Conservation (phyloP, 176 grass and related monocot species). For the Typha latifolia region DNA sequence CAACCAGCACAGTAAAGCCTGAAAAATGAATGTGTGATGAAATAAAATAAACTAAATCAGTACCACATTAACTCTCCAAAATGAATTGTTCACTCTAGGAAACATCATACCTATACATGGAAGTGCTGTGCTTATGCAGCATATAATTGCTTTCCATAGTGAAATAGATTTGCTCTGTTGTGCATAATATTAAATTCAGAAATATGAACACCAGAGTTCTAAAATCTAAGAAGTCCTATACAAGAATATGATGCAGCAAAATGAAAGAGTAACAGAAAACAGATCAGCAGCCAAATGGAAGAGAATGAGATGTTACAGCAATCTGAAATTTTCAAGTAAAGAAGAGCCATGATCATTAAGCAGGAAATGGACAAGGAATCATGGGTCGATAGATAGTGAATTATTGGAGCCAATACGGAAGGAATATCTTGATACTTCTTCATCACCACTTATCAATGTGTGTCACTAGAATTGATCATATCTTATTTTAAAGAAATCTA, state of each 20-base stretch:
- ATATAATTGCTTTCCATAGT: constrained; percentile 63
- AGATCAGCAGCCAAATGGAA: background rate
- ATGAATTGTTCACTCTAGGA: constrained; percentile 1
- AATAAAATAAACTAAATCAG: constrained; percentile 9
- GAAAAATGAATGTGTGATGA: constrained; percentile 14
- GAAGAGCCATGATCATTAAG: background rate
- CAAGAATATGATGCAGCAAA: background rate
- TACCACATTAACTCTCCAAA: constrained; percentile 9
- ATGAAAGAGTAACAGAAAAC: background rate
- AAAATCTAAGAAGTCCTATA: constrained; percentile 3
- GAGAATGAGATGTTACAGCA: background rate
- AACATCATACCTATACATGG: constrained; percentile 59
- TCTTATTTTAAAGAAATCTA: too few relatives aligned
- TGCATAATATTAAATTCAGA: constrained; percentile 24
- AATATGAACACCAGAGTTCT: constrained; percentile 1
- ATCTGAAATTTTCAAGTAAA: too few relatives aligned
- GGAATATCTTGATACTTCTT: too few relatives aligned
- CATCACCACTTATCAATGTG: too few relatives aligned
- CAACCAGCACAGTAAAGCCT: constrained; percentile 59
- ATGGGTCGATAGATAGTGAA: background rate
- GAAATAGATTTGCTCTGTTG: constrained; percentile 67
- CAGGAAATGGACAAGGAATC: background rate
- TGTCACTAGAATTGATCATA: too few relatives aligned
- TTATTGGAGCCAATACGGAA: too few relatives aligned
- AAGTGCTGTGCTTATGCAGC: constrained; percentile 42